These are phyloP conservation scores for Blastocystis sp. DNA, from an alignment of 352 stramenopile genomes.

Conservation along the genomic window DNA sequence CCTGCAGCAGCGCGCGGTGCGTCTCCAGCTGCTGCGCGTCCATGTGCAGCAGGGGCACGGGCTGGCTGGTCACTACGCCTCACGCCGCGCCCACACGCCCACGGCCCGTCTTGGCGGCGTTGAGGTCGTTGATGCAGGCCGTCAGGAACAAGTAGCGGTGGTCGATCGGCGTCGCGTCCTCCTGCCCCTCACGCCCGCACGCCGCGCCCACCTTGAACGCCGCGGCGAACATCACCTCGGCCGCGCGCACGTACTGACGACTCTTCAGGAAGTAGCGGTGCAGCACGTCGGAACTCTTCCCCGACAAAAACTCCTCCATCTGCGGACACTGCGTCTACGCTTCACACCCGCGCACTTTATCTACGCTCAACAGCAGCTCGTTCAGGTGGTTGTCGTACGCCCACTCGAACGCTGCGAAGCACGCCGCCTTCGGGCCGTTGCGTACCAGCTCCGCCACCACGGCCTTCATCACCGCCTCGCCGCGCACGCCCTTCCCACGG, in stretches of 20 bases:
- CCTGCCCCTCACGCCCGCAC: not conserved
- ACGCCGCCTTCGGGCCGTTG: conserved; percentile 3
- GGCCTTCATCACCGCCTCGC: not conserved
- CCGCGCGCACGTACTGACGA: conserved; percentile 27
- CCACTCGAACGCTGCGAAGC: conserved; percentile 39
- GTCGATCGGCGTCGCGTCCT: not conserved
- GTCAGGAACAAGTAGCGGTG: conserved; percentile 34
- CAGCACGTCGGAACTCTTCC: not conserved
- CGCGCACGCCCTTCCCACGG: not conserved
- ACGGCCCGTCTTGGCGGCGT: conserved; percentile 9
- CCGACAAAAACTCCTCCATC: conserved; percentile 32
- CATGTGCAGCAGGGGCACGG: not conserved
- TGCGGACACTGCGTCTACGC: not conserved
- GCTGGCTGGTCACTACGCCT: not conserved
- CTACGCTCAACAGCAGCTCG: conserved; percentile 40
- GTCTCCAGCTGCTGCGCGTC: not conserved
- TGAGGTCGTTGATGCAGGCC: conserved; percentile 58
- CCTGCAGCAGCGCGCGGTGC: not conserved
- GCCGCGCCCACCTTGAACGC: conserved; percentile 21
- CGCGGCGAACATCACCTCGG: conserved; percentile 28
- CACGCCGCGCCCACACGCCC: not conserved
- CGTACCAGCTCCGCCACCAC: not conserved
- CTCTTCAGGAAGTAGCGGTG: conserved; percentile 65
- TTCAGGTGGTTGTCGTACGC: conserved; percentile 14
- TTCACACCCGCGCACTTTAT: not conserved